Conservation (phyloP, 257 asterid species). For the Echium plantagineum region DNA sequence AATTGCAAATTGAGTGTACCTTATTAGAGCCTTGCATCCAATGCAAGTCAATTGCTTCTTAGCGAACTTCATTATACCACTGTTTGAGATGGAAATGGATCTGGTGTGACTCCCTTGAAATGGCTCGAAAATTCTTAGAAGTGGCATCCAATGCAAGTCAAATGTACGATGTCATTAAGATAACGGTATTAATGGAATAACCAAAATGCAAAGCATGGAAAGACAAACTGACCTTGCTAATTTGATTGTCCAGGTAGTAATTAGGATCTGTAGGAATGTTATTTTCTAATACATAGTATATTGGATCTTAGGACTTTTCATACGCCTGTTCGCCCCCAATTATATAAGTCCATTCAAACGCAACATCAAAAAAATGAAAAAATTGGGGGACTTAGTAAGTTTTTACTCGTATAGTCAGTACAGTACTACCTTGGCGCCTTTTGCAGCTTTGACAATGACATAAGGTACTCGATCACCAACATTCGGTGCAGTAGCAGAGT, state of each 20-base stretch:
- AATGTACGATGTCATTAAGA: slow-evolving; percentile 9
- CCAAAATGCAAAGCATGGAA: slow-evolving; percentile 9
- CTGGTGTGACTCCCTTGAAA: slow-evolving; percentile 92
- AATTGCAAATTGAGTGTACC: too few relatives aligned
- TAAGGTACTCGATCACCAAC: slow-evolving; percentile 99
- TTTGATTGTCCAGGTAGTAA: slow-evolving; percentile 95
- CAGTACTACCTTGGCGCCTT: slow-evolving; percentile 83
- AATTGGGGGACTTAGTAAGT: neutral
- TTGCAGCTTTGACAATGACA: slow-evolving; percentile 84
- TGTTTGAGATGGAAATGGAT: slow-evolving; percentile 69
- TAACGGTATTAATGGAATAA: slow-evolving; percentile 2
- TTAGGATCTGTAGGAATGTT: slow-evolving; percentile 86
- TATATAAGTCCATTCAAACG: neutral
- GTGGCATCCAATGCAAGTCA: slow-evolving; percentile 44
- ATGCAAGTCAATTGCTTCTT: slow-evolving; percentile 74
- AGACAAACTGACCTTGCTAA: slow-evolving; percentile 69
- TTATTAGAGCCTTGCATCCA: slow-evolving; percentile 85
- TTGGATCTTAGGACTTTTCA: slow-evolving; percentile 95
- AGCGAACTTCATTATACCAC: slow-evolving; percentile 92
- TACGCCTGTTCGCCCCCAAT: slow-evolving; percentile 58
- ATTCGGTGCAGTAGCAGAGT: slow-evolving; percentile 98
- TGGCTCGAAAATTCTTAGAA: slow-evolving; percentile 93
- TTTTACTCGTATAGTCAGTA: neutral
- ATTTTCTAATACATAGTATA: slow-evolving; percentile 77
- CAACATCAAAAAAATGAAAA: neutral